Base-by-base conservation (phyloP, 1,284 basidiomycete species). In the Austropuccinia psidii region DNA sequence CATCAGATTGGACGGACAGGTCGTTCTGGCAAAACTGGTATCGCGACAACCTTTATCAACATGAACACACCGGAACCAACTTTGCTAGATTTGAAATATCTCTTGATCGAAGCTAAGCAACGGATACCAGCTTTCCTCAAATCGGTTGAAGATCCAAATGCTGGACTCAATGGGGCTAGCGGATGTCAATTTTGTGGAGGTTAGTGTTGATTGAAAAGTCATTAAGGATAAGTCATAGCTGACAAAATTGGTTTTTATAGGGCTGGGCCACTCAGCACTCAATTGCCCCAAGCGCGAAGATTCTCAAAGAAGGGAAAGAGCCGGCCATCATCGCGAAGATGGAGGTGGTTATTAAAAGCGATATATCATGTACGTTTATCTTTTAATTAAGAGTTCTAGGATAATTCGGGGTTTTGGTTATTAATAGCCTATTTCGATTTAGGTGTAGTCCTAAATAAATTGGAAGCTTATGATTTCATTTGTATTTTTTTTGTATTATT, bases 11-110 rank as follows among this genome's bases (percentile, higher is more conserved):
- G 96, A 29, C 90, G 96, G 77, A 99, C 96, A 1, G 96, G 96
- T 69, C 88, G 96, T 76, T 93, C 90, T 76, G 96, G 96, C 29
- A 98, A 97, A 81, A 98, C 95, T 0, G 96, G 96, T 76, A 93
- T 98, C 69, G 96, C 96, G n/a, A 98, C 96, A 27, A 96, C 96
- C n/a, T 98, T 99, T 81, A 92, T 98, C 73, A 98, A 98, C 80
- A 93, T 94, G 88, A 91, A 91, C 79, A 96, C 94, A 1, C 86
- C 89, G 0, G 94, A 98, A 80, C 94, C 97, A 83, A 98, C 95
- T 0, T 83, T 98, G 58, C 82, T 98, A 75, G 96, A 99, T 84
- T 84, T 98, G 76, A 99, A 98, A 82, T 98, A 98, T 80, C 83
- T 99, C 62, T 83, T 98, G 65, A 90, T 96, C 85, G 96, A 99